These are phyloP conservation scores for Crotalaria pallida DNA, from an alignment of 306 rosid genomes.

Conservation along the genomic window DNA sequence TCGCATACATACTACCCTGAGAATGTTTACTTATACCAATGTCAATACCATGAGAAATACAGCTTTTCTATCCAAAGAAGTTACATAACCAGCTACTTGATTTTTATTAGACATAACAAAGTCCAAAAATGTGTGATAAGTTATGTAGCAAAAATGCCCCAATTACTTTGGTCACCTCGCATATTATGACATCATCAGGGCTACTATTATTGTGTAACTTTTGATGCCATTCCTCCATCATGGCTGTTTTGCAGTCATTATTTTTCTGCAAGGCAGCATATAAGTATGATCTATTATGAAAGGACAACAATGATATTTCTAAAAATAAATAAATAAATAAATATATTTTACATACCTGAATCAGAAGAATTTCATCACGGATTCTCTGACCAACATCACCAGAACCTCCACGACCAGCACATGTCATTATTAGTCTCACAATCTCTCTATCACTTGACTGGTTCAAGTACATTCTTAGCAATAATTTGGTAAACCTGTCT, in stretches of 20 bases:
- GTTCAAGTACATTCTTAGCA: constrained; percentile 23
- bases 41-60: neutral
- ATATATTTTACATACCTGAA: constrained; percentile 25
- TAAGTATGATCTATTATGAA: neutral
- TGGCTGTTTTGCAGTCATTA: constrained; percentile 29
- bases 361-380: constrained; percentile 35
- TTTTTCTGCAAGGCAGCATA: constrained; percentile 26
- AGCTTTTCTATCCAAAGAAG: neutral
- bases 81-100: neutral
- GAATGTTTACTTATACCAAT: neutral
- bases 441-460: constrained; percentile 28
- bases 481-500: constrained; percentile 26
- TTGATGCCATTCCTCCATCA: constrained; percentile 50
- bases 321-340: neutral
- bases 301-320: neutral
- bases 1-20: neutral
- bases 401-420: constrained; percentile 26
- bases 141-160: neutral
- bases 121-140: neutral
- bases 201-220: constrained; percentile 39
- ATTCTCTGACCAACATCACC: constrained; percentile 40
- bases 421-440: constrained; percentile 18
- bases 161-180: constrained; percentile 27
- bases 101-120: neutral
- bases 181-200: constrained; percentile 38